A percentile compares a stretch with the other conserved stretches of the same genome.
These are phyloP conservation scores for Lachancea sp. DNA, from an alignment of 805 yeast genomes.

Conservation along the genomic window DNA sequence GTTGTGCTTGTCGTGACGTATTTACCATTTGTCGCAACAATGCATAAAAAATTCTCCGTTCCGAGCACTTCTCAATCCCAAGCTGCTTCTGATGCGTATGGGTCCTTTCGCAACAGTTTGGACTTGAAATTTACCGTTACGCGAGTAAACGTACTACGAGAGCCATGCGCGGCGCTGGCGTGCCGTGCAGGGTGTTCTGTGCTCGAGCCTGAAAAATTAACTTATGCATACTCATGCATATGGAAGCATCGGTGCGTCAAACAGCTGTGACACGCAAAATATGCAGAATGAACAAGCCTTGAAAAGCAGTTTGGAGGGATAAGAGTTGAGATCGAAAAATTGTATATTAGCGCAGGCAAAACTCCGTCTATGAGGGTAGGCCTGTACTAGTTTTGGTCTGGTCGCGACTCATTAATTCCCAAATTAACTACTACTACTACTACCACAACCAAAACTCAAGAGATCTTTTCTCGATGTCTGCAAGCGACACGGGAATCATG, in stretches of 20 bases:
- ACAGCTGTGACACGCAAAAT: background rate
- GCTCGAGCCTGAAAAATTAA: constrained; percentile 1
- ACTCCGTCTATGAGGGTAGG: too few relatives aligned
- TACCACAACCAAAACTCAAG: too few relatives aligned
- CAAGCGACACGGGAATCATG: constrained; percentile 4
- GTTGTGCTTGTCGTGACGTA: background rate
- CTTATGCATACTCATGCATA: background rate
- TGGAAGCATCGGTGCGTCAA: background rate
- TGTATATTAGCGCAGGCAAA: background rate
- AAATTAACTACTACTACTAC: too few relatives aligned
- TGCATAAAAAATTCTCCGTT: background rate
- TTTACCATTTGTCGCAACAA: background rate
- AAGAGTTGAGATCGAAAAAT: background rate
- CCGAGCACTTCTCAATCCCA: too few relatives aligned
- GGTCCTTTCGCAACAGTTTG: background rate
- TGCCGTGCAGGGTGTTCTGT: background rate
- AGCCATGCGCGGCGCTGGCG: background rate
- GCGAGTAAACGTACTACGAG: background rate
- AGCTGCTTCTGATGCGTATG: background rate
- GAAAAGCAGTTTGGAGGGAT: background rate
- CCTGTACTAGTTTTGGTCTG: too few relatives aligned
- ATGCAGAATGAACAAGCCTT: background rate
- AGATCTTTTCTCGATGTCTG: background rate
- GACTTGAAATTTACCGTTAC: constrained; percentile 4
- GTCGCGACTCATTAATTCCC: too few relatives aligned